phyloP scores from a whole-genome alignment of 345 rosid genomes.

The Eucalyptus sp. region DNA sequence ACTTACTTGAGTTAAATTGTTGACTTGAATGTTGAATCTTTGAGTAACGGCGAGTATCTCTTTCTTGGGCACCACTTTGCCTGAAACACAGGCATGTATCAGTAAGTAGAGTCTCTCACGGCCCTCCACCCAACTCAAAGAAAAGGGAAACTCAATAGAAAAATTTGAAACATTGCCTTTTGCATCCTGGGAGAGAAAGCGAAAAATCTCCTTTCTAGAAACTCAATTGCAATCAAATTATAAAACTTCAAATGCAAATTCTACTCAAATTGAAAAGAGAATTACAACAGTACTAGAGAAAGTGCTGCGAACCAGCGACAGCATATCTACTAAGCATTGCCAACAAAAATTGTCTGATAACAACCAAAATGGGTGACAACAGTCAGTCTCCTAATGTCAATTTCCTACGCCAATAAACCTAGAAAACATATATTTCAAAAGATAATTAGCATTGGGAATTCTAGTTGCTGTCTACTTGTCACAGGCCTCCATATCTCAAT shows the following conservation, averaged over 20 bases:
- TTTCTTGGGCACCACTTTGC: constrained; percentile 46
- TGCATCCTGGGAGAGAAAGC: background rate
- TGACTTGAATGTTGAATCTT: constrained; percentile 91
- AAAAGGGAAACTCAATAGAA: background rate
- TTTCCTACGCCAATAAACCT: background rate
- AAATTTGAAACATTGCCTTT: background rate
- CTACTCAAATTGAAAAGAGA: background rate
- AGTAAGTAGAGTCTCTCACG: background rate
- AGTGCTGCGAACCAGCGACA: background rate
- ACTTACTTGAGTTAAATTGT: constrained; percentile 89
- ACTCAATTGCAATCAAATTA: background rate
- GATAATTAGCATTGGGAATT: background rate
- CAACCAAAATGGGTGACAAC: background rate
- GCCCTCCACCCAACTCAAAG: background rate
- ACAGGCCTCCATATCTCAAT: background rate
- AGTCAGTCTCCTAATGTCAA: background rate
- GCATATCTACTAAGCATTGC: background rate
- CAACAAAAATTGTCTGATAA: background rate
- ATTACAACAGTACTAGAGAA: background rate
- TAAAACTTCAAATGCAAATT: background rate
- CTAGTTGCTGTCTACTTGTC: background rate
- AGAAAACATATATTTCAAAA: background rate
- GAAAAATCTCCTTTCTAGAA: background rate
- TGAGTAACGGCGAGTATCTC: constrained; percentile 44
- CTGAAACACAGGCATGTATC: constrained; percentile 14